Percentiles rank a stretch among this genome's conserved stretches.
Conservation (phyloP, 495 filamentous ascomycete genomes). For the Xylaria sp. region DNA sequence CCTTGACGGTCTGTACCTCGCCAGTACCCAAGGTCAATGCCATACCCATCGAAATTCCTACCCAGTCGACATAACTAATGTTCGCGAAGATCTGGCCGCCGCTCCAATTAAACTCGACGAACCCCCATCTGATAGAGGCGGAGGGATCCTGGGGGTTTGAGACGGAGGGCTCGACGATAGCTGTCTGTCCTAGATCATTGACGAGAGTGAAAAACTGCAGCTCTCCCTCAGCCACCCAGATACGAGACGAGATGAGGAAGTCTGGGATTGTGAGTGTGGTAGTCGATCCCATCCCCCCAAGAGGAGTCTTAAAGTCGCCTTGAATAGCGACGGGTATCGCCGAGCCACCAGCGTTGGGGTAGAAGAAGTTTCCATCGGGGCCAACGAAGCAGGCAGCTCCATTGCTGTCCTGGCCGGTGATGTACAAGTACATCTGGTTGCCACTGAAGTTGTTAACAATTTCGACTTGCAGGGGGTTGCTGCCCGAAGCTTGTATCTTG, state of each 20-base stretch:
- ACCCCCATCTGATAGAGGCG: constrained; percentile 54
- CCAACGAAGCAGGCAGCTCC: constrained; percentile 47
- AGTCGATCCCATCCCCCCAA: constrained; percentile 43
- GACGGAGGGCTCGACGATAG: constrained; percentile 50
- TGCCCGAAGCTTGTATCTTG: constrained; percentile 4
- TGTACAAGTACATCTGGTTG: constrained; percentile 46
- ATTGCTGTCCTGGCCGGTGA: constrained; percentile 46
- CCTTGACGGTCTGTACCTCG: constrained; percentile 43
- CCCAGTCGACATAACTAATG: constrained; percentile 58
- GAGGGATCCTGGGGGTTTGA: constrained; percentile 52
- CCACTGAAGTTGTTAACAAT: constrained; percentile 52
- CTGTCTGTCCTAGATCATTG: constrained; percentile 33
- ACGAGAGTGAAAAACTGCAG: constrained; percentile 50
- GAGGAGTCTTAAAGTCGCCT: constrained; percentile 39
- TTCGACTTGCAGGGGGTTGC: constrained; percentile 30
- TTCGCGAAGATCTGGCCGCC: constrained; percentile 50
- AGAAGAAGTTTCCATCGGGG: constrained; percentile 45
- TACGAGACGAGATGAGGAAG: constrained; percentile 48
- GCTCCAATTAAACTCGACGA: constrained; percentile 52
- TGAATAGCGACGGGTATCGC: constrained; percentile 26
- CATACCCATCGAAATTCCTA: constrained; percentile 53
- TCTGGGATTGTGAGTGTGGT: constrained; percentile 49
- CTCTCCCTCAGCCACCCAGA: constrained; percentile 51
- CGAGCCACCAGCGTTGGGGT: constrained; percentile 42
- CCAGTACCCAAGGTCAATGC: constrained; percentile 42